Conservation (phyloP, 768 basidiomycete genomes). For the Tubosaeta sp. region DNA sequence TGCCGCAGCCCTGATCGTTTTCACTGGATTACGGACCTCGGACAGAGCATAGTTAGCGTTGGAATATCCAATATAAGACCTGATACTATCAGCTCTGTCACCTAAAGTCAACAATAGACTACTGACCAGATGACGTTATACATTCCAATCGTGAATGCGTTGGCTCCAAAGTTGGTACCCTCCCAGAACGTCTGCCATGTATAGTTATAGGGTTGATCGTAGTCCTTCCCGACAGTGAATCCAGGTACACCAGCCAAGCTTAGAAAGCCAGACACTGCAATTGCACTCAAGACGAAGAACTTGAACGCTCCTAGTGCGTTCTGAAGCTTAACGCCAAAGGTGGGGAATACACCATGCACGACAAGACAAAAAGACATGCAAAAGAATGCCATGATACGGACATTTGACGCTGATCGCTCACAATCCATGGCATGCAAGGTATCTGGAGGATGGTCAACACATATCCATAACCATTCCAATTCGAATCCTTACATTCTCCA, state of each 20-base stretch:
- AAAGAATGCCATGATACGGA: constrained; percentile 50
- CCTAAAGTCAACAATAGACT: neutral
- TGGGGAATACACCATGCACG: constrained; percentile 51
- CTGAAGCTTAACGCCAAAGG: constrained; percentile 58
- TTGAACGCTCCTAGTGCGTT: constrained; percentile 62
- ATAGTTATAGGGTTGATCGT: constrained; percentile 54
- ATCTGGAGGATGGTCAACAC: constrained; percentile 43
- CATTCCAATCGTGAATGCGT: constrained; percentile 59
- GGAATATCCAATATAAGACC: constrained; percentile 71
- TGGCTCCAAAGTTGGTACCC: constrained; percentile 50
- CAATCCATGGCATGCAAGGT: constrained; percentile 50
- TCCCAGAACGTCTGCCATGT: constrained; percentile 61
- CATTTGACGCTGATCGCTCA: constrained; percentile 42
- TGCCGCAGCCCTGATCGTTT: constrained; percentile 66
- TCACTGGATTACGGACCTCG: constrained; percentile 64
- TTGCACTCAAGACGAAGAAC: constrained; percentile 47
- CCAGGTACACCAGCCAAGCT: constrained; percentile 46
- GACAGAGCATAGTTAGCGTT: constrained; percentile 74
- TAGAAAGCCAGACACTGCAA: constrained; percentile 52
- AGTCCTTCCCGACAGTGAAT: constrained; percentile 46
- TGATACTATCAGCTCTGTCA: constrained; percentile 19
- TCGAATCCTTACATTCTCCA: constrained; percentile 55
- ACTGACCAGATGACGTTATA: constrained; percentile 68
- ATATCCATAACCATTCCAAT: neutral
- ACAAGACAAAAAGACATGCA: constrained; percentile 55